phyloP scores from a whole-genome alignment of 306 rosid genomes.

The Echinosophora koreensis region DNA sequence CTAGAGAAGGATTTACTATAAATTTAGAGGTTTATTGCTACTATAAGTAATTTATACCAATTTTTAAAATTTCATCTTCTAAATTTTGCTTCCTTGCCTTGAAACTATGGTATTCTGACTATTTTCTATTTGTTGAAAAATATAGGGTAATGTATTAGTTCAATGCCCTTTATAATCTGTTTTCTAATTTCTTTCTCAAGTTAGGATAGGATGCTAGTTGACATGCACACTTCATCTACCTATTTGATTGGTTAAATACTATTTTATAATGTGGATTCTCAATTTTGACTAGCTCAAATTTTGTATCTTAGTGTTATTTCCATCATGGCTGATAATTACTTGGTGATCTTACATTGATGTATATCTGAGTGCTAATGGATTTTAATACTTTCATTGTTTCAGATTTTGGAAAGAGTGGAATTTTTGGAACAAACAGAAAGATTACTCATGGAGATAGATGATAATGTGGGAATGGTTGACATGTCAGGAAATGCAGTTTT shows the following conservation, averaged over 20 bases:
- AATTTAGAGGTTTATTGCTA: not conserved
- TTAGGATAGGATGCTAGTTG: too few relatives aligned
- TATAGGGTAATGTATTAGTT: not conserved
- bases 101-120: not conserved
- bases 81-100: not conserved
- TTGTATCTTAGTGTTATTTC: too few relatives aligned
- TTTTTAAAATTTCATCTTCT: not conserved
- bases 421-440: constrained; percentile 66
- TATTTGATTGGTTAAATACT: too few relatives aligned
- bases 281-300: too few relatives aligned
- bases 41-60: not conserved
- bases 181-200: not conserved
- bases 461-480: constrained; percentile 39
- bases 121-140: not conserved
- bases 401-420: constrained; percentile 64
- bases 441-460: constrained; percentile 54
- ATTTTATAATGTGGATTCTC: too few relatives aligned
- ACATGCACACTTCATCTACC: too few relatives aligned
- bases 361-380: constrained; percentile 22
- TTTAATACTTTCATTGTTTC: constrained; percentile 46
- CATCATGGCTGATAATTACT: too few relatives aligned
- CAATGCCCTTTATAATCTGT: not conserved
- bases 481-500: constrained; percentile 43
- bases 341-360: not conserved
- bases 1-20: not conserved